These are phyloP conservation scores for Trifolium subterraneum DNA, from an alignment of 306 rosid species.

Conservation along the genomic window DNA sequence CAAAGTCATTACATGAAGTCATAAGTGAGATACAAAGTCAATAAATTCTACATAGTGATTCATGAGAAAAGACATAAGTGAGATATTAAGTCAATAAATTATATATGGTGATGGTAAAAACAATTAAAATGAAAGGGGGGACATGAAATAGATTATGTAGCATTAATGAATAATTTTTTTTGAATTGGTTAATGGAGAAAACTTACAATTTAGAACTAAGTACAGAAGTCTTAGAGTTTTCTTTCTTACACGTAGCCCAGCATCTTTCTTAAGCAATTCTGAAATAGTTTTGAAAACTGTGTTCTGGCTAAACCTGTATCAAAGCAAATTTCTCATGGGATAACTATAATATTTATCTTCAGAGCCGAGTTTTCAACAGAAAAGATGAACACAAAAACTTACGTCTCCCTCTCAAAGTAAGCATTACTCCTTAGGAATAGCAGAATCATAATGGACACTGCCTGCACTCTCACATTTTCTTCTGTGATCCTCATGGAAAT, in stretches of 20 bases:
- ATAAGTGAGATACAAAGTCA: background rate
- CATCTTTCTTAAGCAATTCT: constrained; percentile 71
- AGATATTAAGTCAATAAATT: background rate
- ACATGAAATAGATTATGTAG: constrained; percentile 21
- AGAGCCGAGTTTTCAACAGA: constrained; percentile 36
- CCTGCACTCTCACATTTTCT: constrained; percentile 70
- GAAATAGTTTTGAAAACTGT: constrained; percentile 64
- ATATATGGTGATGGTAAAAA: constrained; percentile 15
- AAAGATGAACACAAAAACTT: constrained; percentile 45
- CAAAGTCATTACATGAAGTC: background rate
- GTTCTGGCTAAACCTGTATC: constrained; percentile 65
- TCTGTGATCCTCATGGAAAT: constrained; percentile 61
- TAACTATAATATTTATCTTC: constrained; percentile 25
- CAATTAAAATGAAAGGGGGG: constrained; percentile 17
- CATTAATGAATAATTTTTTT: background rate
- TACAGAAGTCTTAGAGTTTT: constrained; percentile 69
- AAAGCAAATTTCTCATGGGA: constrained; percentile 36
- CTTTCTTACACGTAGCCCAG: constrained; percentile 68
- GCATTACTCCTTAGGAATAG: constrained; percentile 66
- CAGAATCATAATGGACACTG: constrained; percentile 66
- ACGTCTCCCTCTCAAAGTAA: constrained; percentile 74
- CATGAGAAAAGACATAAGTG: constrained; percentile 3
- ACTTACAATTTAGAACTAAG: constrained; percentile 80
- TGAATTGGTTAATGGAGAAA: constrained; percentile 38
- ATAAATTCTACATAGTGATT: background rate